phyloP scores from a whole-genome alignment of 192 early-diverging fungal genomes.

The Gamsiella multidivaricata region DNA sequence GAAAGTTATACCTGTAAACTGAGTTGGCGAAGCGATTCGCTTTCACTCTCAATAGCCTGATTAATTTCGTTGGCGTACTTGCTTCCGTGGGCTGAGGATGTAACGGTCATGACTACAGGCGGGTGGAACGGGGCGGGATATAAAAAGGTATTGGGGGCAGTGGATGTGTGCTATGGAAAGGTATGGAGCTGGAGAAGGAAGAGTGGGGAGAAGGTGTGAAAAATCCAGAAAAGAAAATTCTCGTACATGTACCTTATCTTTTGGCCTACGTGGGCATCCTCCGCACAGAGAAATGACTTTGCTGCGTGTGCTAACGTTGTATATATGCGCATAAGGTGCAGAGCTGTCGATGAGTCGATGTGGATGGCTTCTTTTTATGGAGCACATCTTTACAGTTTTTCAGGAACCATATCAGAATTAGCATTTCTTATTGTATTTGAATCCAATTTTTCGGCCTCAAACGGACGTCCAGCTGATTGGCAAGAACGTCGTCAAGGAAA shows the following conservation, averaged over 20 bases:
- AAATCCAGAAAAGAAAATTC: not conserved
- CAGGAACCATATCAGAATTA: no score
- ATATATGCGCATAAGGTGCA: no score
- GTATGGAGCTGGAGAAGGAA: no score
- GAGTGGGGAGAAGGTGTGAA: not conserved
- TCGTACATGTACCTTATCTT: no score
- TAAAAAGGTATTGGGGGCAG: not conserved
- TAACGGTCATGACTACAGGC: not conserved
- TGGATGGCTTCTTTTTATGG: not conserved
- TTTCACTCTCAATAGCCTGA: constrained; percentile 24
- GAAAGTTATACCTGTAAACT: constrained; percentile 20
- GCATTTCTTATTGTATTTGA: no score
- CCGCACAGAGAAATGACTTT: no score
- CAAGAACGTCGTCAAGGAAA: no score
- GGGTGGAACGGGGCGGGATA: not conserved
- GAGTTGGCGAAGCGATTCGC: constrained; percentile 28
- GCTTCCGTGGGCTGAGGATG: not conserved
- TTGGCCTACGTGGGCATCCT: no score
- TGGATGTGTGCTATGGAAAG: not conserved
- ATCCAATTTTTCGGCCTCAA: no score
- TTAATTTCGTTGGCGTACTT: constrained; percentile 25
- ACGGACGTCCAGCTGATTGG: no score
- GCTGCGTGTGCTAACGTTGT: no score
- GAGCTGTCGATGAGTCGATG: no score
- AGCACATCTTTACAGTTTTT: not conserved